phyloP scores from a whole-genome alignment of 306 rosid genomes.

The Fagus sylvatica region DNA sequence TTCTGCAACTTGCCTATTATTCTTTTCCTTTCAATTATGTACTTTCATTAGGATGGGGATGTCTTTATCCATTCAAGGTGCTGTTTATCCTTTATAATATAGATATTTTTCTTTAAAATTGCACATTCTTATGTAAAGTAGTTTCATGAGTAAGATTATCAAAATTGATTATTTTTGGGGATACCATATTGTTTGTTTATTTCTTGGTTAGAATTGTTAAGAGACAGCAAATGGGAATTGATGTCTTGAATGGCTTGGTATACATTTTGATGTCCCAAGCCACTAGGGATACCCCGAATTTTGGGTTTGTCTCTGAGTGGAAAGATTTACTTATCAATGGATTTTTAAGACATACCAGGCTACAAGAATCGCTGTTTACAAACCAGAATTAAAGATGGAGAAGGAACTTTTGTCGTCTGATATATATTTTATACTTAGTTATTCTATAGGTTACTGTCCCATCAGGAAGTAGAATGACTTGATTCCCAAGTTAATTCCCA shows the following conservation, averaged over 20 bases:
- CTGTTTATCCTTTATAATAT: not conserved
- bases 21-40: not conserved
- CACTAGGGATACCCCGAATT: conserved; percentile 6
- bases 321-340: not conserved
- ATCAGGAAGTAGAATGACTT: not conserved
- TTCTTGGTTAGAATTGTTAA: not conserved
- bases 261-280: conserved; percentile 7
- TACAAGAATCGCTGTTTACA: not conserved
- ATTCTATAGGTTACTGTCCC: not conserved
- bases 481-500: conserved; percentile 1
- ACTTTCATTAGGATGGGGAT: not conserved
- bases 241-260: conserved; percentile 9
- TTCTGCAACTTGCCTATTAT: conserved; percentile 11
- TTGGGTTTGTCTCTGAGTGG: not conserved
- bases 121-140: conserved; percentile 13
- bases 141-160: conserved; percentile 8
- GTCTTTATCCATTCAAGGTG: not conserved
- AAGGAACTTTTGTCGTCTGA: not conserved
- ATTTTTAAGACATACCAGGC: not conserved
- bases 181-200: not conserved
- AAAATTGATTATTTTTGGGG: conserved; percentile 9
- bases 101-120: conserved; percentile 1
- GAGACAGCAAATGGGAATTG: not conserved
- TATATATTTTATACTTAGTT: not conserved
- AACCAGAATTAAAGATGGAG: not conserved